Evolutionary conservation across 768 basidiomycete genomes (phyloP).

Genomic region (Mycena haematopus): DNA sequence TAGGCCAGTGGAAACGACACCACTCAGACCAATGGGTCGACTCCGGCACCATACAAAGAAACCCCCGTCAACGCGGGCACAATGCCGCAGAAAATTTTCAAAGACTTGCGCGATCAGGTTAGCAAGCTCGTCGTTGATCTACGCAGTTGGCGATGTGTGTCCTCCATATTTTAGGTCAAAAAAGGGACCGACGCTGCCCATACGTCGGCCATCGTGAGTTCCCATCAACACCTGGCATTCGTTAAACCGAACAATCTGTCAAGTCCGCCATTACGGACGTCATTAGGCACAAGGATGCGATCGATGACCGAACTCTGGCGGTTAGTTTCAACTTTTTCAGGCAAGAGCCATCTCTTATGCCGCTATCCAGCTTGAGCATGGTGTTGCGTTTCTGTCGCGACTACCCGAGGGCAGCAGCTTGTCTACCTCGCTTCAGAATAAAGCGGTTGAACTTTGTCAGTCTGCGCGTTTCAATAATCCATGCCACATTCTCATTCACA

Average conservation of each 20-base stretch:
- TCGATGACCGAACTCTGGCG: conserved; percentile 81
- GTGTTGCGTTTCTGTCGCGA: conserved; percentile 65
- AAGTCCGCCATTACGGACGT: conserved; percentile 69
- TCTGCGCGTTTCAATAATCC: conserved; percentile 18
- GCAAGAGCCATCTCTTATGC: background rate
- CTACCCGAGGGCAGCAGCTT: conserved; percentile 55
- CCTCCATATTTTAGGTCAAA: conserved; percentile 49
- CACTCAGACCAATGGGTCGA: conserved; percentile 1
- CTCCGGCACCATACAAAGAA: conserved; percentile 8
- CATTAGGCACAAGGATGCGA: conserved; percentile 60
- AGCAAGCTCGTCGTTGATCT: background rate
- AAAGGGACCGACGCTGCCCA: conserved; percentile 47
- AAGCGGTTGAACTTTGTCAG: conserved; percentile 64
- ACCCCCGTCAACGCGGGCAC: conserved; percentile 22
- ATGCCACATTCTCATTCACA: background rate
- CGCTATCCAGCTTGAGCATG: conserved; percentile 67
- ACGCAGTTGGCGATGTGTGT: background rate
- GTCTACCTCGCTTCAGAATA: conserved; percentile 47
- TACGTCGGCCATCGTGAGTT: conserved; percentile 50
- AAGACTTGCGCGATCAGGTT: conserved; percentile 53
- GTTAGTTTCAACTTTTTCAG: conserved; percentile 46
- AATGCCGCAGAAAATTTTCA: conserved; percentile 42
- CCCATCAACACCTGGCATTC: background rate
- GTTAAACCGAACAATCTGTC: background rate
- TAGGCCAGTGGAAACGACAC: conserved; percentile 5